Conservation (phyloP, 345 rosid genomes). For the Dipteronia dyeriana region DNA sequence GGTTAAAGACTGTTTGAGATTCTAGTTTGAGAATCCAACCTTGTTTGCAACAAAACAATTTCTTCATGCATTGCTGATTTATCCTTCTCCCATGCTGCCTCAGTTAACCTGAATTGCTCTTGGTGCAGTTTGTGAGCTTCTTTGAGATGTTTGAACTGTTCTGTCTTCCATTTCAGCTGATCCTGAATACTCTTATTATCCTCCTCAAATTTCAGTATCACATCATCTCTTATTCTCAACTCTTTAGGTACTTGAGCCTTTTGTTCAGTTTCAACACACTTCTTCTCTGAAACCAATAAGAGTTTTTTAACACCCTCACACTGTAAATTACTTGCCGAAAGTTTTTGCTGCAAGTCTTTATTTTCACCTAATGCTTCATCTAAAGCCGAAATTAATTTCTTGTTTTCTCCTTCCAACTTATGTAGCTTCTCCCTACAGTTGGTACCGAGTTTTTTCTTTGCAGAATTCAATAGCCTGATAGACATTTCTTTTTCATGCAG, state of each 20-base stretch:
- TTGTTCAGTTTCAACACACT: slow-evolving; percentile 5
- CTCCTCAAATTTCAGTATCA: slow-evolving; percentile 17
- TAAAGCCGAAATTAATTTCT: background rate
- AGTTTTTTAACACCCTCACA: background rate
- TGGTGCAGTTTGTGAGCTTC: slow-evolving; percentile 12
- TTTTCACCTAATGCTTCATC: slow-evolving; percentile 14
- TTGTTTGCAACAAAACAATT: background rate
- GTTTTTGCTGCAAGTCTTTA: slow-evolving; percentile 6
- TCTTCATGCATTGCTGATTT: slow-evolving; percentile 3
- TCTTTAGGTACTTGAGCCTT: background rate
- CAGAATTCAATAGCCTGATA: slow-evolving; percentile 1
- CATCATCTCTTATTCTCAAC: slow-evolving; percentile 6
- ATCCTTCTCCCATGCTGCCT: slow-evolving; percentile 2
- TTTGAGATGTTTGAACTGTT: slow-evolving; percentile 15
- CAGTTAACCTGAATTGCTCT: background rate
- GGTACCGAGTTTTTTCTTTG: slow-evolving; percentile 1
- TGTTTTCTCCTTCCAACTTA: slow-evolving; percentile 12
- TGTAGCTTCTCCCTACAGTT: background rate
- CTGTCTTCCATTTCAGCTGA: slow-evolving; percentile 16
- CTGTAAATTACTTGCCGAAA: background rate
- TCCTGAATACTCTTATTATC: slow-evolving; percentile 11
- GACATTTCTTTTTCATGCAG: background rate
- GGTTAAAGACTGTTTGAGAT: background rate
- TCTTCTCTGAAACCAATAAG: slow-evolving; percentile 5
- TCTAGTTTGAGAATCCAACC: slow-evolving; percentile 18